A percentile compares a stretch with the other conserved stretches of the same genome.
Conservation (phyloP, 2,329 filamentous ascomycete genomes). For the Cladosporium sphaerospermum region DNA sequence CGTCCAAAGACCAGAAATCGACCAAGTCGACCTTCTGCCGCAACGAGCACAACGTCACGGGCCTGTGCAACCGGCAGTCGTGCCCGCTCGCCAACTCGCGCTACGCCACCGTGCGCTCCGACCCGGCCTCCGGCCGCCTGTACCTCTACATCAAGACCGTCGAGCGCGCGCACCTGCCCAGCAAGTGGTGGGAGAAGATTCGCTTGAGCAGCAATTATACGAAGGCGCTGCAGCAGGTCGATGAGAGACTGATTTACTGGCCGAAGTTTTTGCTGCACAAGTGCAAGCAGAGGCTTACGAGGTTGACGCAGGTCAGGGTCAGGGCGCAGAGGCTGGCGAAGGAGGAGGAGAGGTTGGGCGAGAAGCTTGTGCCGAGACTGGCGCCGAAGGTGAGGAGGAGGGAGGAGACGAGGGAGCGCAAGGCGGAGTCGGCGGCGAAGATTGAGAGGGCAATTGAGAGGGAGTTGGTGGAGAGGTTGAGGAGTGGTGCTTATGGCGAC, state of each 20-base stretch:
- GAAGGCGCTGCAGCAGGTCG: conserved; percentile 80
- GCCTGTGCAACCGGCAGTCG: conserved; percentile 78
- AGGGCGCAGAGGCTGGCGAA: conserved; percentile 68
- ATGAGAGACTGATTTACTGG: conserved; percentile 83
- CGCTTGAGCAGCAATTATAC: conserved; percentile 85
- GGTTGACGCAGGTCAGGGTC: conserved; percentile 86
- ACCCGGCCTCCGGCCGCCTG: conserved; percentile 71
- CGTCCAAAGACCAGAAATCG: conserved; percentile 47
- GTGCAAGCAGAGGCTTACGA: conserved; percentile 91
- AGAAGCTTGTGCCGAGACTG: conserved; percentile 79
- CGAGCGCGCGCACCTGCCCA: conserved; percentile 80
- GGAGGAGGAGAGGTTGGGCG: conserved; percentile 83
- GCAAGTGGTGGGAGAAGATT: conserved; percentile 91
- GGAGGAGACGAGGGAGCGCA: conserved; percentile 44
- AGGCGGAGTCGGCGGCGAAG: conserved; percentile 62
- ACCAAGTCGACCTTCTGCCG: conserved; percentile 93
- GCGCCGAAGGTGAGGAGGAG: conserved; percentile 73
- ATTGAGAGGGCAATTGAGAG: conserved; percentile 93
- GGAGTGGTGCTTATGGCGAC: conserved; percentile 91
- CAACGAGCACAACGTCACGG: conserved; percentile 55
- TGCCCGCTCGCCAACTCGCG: conserved; percentile 87
- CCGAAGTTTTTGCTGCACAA: conserved; percentile 91
- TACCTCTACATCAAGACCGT: conserved; percentile 97
- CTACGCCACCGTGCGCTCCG: conserved; percentile 84
- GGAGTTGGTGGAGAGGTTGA: conserved; percentile 82